Percentiles rank a stretch among this genome's conserved stretches.
Conservation (phyloP, 2,329 filamentous ascomycete genomes). For the Raffaelea ambrosiae region DNA sequence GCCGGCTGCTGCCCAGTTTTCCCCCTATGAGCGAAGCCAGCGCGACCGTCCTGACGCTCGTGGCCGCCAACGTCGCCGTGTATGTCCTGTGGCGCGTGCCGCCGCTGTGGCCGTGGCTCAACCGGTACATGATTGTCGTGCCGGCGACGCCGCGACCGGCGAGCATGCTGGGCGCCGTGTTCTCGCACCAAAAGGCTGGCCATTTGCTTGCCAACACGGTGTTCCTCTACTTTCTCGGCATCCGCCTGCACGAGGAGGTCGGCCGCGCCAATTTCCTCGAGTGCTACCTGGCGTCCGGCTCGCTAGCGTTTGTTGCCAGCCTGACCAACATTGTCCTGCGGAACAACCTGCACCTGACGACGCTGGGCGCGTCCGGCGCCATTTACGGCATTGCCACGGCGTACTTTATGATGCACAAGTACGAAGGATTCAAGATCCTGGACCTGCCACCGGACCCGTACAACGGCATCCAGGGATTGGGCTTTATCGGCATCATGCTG, state of each 20-base stretch:
- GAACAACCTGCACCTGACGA: conserved; percentile 38
- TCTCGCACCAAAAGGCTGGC: conserved; percentile 56
- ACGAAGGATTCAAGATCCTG: conserved; percentile 48
- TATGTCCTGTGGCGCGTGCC: conserved; percentile 55
- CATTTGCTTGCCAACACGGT: conserved; percentile 61
- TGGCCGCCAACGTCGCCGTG: conserved; percentile 50
- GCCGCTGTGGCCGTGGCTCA: conserved; percentile 56
- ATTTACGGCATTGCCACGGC: conserved; percentile 53
- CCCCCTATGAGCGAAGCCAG: conserved; percentile 42
- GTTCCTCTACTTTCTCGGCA: conserved; percentile 57
- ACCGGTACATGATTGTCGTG: conserved; percentile 58
- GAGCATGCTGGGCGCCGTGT: conserved; percentile 54
- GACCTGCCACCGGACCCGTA: conserved; percentile 46
- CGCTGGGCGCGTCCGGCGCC: conserved; percentile 60
- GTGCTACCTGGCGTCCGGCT: conserved; percentile 54
- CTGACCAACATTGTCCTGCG: conserved; percentile 41
- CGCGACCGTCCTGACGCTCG: conserved; percentile 54
- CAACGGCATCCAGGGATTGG: conserved; percentile 44
- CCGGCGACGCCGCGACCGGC: conserved; percentile 56
- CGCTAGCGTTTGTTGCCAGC: conserved; percentile 49
- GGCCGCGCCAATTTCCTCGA: conserved; percentile 61
- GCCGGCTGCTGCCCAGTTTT: conserved; percentile 45
- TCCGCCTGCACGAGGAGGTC: conserved; percentile 59
- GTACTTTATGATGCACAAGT: conserved; percentile 51
- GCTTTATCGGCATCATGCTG: conserved; percentile 41